Conservation (phyloP, 2,329 filamentous ascomycete species). For the Arthrobotrys iridis region DNA sequence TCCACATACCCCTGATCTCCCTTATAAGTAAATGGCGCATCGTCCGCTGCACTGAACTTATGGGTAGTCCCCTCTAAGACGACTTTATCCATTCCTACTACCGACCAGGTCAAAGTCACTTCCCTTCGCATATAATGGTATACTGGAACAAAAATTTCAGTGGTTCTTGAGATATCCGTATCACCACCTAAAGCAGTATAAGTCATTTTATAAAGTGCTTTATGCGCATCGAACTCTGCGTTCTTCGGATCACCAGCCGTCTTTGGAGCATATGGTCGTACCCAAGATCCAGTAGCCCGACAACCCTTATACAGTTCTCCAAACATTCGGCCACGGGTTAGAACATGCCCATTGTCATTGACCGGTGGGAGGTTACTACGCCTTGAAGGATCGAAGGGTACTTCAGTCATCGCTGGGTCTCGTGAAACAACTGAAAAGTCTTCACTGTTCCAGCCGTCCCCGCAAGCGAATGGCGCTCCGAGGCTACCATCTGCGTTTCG, state of each 20-base stretch:
- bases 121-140: constrained; percentile 64
- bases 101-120: constrained; percentile 50
- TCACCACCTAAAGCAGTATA: constrained; percentile 57
- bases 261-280: constrained; percentile 63
- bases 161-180: constrained; percentile 58
- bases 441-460: constrained; percentile 64
- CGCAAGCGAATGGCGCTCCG: constrained; percentile 57
- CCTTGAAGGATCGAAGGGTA: constrained; percentile 60
- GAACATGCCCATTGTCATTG: constrained; percentile 51
- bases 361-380: constrained; percentile 55
- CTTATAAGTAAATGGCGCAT: constrained; percentile 48
- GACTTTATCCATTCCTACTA: not conserved
- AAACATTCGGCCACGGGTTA: constrained; percentile 55
- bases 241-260: constrained; percentile 61
- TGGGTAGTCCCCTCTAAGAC: constrained; percentile 28
- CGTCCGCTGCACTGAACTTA: constrained; percentile 38
- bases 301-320: constrained; percentile 62
- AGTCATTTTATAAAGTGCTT: constrained; percentile 60
- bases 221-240: constrained; percentile 61
- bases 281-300: constrained; percentile 62
- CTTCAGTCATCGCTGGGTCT: constrained; percentile 59
- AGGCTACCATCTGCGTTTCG: constrained; percentile 59
- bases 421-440: constrained; percentile 63
- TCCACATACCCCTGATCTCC: constrained; percentile 31
- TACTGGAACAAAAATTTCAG: constrained; percentile 62